Evolutionary conservation across 345 rosid species (phyloP).

Genomic region (Camelina neglecta): DNA sequence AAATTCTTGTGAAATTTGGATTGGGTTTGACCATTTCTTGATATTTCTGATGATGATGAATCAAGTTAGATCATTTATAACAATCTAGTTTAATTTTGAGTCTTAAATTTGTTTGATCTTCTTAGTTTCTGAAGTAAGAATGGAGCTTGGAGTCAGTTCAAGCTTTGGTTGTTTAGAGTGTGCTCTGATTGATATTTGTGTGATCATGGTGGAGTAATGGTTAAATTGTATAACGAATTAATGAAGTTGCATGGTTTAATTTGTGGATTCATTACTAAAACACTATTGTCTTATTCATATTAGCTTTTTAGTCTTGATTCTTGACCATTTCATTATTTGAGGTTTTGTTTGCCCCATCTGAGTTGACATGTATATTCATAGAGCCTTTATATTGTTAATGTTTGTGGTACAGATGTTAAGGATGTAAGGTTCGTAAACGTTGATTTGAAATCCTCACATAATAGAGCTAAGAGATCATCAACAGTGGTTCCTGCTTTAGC

Average conservation of each 20-base stretch:
- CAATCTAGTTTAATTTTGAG: background rate
- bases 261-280: background rate
- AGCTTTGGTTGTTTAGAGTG: background rate
- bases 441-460: conserved; percentile 17
- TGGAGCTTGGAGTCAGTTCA: background rate
- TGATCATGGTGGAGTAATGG: background rate
- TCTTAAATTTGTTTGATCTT: background rate
- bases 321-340: background rate
- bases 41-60: background rate
- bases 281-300: background rate
- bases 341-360: background rate
- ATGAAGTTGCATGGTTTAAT: background rate
- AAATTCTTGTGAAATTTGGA: too few species aligned
- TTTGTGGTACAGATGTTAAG: conserved; percentile 23
- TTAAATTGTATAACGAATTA: background rate
- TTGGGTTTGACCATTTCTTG: too few species aligned
- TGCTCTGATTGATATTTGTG: too few species aligned
- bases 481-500: conserved; percentile 52
- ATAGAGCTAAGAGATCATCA: conserved; percentile 43
- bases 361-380: background rate
- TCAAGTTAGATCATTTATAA: background rate
- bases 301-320: background rate
- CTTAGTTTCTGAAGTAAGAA: background rate
- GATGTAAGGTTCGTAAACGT: conserved; percentile 25
- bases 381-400: background rate